phyloP scores from a whole-genome alignment of 1,284 basidiomycete genomes.

The Tilletia indica region DNA sequence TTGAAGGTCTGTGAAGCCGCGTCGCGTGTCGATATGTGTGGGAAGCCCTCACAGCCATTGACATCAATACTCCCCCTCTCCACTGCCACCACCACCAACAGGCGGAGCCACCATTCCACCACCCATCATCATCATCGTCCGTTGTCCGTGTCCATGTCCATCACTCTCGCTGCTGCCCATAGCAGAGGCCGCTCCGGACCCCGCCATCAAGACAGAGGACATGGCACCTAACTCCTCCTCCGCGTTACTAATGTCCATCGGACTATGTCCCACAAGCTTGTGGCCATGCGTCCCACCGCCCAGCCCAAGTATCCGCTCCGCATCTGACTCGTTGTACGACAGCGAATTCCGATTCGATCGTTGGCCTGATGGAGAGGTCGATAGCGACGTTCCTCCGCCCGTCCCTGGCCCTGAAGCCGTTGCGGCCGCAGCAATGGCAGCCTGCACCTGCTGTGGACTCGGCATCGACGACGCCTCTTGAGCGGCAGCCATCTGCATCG shows the following conservation, averaged over 20 bases:
- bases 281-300: neutral
- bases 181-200: neutral
- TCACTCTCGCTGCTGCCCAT: too few species aligned
- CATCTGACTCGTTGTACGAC: conserved; percentile 26
- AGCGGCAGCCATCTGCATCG: conserved; percentile 8
- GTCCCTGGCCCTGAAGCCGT: neutral
- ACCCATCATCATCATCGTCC: too few species aligned
- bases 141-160: too few species aligned
- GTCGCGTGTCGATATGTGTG: too few species aligned
- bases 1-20: too few species aligned
- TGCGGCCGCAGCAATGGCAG: neutral
- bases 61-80: too few species aligned
- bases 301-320: conserved; percentile 26
- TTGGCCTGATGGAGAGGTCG: neutral
- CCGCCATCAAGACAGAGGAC: conserved; percentile 5
- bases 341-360: conserved; percentile 26
- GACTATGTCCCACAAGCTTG: neutral
- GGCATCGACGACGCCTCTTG: conserved; percentile 14
- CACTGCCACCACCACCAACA: too few species aligned
- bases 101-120: too few species aligned
- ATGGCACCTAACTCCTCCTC: conserved; percentile 11
- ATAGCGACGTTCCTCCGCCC: neutral
- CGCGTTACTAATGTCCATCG: conserved; percentile 3
- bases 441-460: neutral
- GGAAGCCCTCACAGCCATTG: too few species aligned